Base-by-base conservation (phyloP, 495 filamentous ascomycete genomes). In the Talaromyces liani region DNA sequence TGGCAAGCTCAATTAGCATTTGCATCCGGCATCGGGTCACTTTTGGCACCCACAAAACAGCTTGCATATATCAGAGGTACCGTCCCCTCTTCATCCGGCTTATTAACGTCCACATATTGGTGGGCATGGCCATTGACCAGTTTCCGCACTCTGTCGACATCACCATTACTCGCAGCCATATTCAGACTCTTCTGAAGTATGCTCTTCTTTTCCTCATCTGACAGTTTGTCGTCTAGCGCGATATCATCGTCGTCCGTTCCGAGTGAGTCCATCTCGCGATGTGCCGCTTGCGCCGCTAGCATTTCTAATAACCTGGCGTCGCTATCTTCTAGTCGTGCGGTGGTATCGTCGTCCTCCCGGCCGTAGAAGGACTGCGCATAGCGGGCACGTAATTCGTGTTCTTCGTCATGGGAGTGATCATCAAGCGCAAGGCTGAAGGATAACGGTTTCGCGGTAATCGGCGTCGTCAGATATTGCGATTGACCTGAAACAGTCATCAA, bases 111-210 rank as follows among this genome's bases (percentile, higher is more conserved):
- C 55, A 98, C 82, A 69, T 85, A 95, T 41, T 81, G 74, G 69
- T 84, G 90, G 5, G 89, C 89, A 63, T 87, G 82, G 5, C 94
- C 92, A 36, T 83, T 77, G 1, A 98, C 75, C 58, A 99, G 80
- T 73, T 87, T 88, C 53, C 80, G 79, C 25, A 98, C 87, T 54
- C 91, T 85, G 20, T 91, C 88, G 22, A 91, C 84, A 73, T 98
- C 94, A 51, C 94, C 94, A 75, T 97, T 99, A 72, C 93, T 98
- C 0, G 94, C 91, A 14, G 94, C 94, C 88, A 97, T 96, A 70
- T 93, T 92, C 66, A 99, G 75, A 58, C 88, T 88, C 67, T 89
- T 92, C 70, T 98, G 95, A 56, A 98, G 74, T 29, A 89, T 81
- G 24, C 89, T 83, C 69, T 76, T 87, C 79, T 96, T 97, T 73